Evolutionary conservation across 2,329 filamentous ascomycete species (phyloP).

Genomic region (Onygenales sp.): DNA sequence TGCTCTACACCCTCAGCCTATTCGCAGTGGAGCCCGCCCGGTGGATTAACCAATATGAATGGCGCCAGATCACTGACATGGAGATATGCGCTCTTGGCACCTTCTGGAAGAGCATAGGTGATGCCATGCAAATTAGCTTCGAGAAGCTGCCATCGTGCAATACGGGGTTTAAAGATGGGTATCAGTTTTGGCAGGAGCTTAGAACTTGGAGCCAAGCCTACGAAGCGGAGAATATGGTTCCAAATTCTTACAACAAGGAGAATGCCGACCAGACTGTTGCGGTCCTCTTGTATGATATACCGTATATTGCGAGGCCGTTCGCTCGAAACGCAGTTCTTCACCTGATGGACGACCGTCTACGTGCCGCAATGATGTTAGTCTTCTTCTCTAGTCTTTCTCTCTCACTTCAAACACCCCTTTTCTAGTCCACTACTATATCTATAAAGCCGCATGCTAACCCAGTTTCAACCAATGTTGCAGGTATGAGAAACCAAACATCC

Average conservation of each 20-base stretch:
- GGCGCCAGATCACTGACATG: slow-evolving; percentile 57
- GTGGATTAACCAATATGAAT: slow-evolving; percentile 60
- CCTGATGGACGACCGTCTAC: slow-evolving; percentile 55
- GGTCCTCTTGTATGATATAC: slow-evolving; percentile 51
- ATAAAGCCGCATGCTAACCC: background rate
- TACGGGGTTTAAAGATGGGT: slow-evolving; percentile 38
- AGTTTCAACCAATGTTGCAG: slow-evolving; percentile 16
- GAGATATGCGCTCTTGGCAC: slow-evolving; percentile 59
- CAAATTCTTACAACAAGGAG: slow-evolving; percentile 39
- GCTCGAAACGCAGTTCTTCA: slow-evolving; percentile 45
- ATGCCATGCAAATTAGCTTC: slow-evolving; percentile 56
- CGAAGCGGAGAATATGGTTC: slow-evolving; percentile 51
- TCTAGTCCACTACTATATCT: background rate
- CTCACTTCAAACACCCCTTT: background rate
- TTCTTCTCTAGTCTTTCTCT: background rate
- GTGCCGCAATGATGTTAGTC: slow-evolving; percentile 55
- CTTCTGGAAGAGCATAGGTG: slow-evolving; percentile 63
- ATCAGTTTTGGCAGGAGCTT: slow-evolving; percentile 46
- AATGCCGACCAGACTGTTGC: slow-evolving; percentile 52
- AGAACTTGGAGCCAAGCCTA: slow-evolving; percentile 46
- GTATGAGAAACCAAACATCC: slow-evolving; percentile 29
- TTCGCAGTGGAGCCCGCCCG: slow-evolving; percentile 57
- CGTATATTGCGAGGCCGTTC: slow-evolving; percentile 34
- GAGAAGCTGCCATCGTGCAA: slow-evolving; percentile 33
- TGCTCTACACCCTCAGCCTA: slow-evolving; percentile 56